These are phyloP conservation scores for Lasiosphaeriaceae sp. DNA, from an alignment of 495 filamentous ascomycete species.

Conservation along the genomic window DNA sequence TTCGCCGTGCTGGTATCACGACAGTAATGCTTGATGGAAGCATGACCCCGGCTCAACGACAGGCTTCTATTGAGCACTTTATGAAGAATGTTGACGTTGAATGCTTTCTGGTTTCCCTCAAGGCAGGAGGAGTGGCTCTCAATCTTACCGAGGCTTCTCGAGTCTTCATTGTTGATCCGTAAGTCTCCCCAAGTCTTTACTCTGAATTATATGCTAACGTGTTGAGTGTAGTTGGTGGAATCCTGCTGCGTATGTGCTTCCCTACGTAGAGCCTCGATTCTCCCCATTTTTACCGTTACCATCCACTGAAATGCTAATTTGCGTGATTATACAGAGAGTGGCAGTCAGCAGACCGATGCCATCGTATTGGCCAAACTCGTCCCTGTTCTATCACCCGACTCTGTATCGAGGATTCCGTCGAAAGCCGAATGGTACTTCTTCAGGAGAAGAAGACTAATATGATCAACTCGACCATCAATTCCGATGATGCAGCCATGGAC, in stretches of 20 bases:
- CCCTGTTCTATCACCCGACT: slow-evolving; percentile 92
- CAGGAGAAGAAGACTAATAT: slow-evolving; percentile 98
- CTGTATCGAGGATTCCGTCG: slow-evolving; percentile 93
- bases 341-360: slow-evolving; percentile 94
- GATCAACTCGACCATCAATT: slow-evolving; percentile 93
- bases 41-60: slow-evolving; percentile 90
- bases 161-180: slow-evolving; percentile 94
- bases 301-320: slow-evolving; percentile 2
- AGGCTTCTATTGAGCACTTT: slow-evolving; percentile 86
- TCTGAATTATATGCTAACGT: slow-evolving; percentile 15
- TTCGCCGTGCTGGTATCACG: slow-evolving; percentile 90
- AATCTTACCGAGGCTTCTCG: slow-evolving; percentile 91
- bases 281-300: neutral
- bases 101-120: slow-evolving; percentile 90
- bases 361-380: slow-evolving; percentile 91
- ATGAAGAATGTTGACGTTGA: slow-evolving; percentile 92
- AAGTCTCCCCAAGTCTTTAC: slow-evolving; percentile 40
- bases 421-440: slow-evolving; percentile 86
- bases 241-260: slow-evolving; percentile 68
- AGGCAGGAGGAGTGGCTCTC: slow-evolving; percentile 91
- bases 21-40: slow-evolving; percentile 96
- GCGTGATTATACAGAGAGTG: slow-evolving; percentile 55
- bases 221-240: slow-evolving; percentile 77
- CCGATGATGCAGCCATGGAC: slow-evolving; percentile 82
- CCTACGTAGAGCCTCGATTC: too few species aligned